A percentile compares a stretch with the other conserved stretches of the same genome.
phyloP scores from a whole-genome alignment of 495 filamentous ascomycete species.

The Aspergillus taichungensis region DNA sequence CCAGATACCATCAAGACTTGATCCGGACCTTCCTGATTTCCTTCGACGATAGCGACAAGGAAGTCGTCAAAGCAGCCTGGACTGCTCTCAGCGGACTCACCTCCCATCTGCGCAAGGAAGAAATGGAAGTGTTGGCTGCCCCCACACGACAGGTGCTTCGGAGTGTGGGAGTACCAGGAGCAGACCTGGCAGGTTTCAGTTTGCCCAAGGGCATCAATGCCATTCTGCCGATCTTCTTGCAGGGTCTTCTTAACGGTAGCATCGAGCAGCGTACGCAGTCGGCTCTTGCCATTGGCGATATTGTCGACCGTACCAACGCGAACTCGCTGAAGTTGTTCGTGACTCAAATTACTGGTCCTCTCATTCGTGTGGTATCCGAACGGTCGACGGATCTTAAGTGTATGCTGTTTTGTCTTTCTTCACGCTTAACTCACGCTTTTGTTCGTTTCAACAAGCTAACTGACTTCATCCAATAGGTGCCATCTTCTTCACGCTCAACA shows the following conservation, averaged over 20 bases:
- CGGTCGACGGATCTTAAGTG: conserved; percentile 87
- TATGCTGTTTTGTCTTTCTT: conserved; percentile 13
- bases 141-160: conserved; percentile 77
- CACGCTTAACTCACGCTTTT: neutral
- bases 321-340: conserved; percentile 86
- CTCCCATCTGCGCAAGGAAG: conserved; percentile 85
- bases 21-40: conserved; percentile 81
- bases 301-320: conserved; percentile 80
- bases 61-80: conserved; percentile 91
- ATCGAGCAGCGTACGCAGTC: conserved; percentile 84
- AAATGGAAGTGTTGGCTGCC: conserved; percentile 90
- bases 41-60: conserved; percentile 76
- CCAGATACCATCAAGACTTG: conserved; percentile 87
- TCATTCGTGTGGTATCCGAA: conserved; percentile 95
- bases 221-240: conserved; percentile 91
- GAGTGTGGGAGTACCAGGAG: conserved; percentile 80
- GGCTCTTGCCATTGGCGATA: conserved; percentile 88
- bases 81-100: conserved; percentile 80
- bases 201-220: conserved; percentile 97
- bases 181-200: conserved; percentile 78
- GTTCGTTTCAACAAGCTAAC: conserved; percentile 3
- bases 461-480: conserved; percentile 43
- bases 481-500: conserved; percentile 89
- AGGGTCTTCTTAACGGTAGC: conserved; percentile 93
- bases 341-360: conserved; percentile 92